These are phyloP conservation scores for Rhizopus delemar DNA, from an alignment of 371 early-diverging fungal genomes.

Conservation along the genomic window DNA sequence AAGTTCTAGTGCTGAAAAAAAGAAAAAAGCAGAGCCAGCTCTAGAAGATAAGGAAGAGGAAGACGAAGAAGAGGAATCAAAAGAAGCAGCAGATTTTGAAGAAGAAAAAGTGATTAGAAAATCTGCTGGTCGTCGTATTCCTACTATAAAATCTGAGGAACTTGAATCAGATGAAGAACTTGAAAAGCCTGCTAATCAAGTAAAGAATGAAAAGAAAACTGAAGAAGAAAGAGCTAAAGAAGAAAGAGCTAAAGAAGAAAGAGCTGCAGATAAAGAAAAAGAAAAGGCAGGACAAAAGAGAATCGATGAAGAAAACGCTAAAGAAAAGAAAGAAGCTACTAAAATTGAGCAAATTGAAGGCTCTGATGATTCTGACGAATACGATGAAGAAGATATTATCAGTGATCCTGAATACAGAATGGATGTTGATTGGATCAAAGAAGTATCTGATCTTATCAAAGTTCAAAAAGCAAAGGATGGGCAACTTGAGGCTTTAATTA, in stretches of 20 bases:
- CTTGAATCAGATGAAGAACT: constrained; percentile 13
- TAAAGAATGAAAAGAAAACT: background rate
- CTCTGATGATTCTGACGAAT: background rate
- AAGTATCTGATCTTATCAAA: background rate
- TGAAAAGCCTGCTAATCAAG: background rate
- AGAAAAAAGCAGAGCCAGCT: background rate
- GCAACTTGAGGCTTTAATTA: background rate
- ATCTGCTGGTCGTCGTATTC: background rate
- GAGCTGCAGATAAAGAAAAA: background rate
- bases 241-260: background rate
- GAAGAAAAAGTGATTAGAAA: background rate
- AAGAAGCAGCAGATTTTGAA: background rate
- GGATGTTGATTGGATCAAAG: background rate
- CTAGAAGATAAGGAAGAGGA: background rate
- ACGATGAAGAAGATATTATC: constrained; percentile 1
- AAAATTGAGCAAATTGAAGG: background rate
- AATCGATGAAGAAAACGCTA: background rate
- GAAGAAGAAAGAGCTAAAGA: background rate
- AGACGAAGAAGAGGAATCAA: background rate
- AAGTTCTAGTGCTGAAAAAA: background rate
- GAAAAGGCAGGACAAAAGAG: background rate
- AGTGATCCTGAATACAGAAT: background rate
- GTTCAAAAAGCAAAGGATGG: background rate
- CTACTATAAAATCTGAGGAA: constrained; percentile 16
- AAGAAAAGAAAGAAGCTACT: background rate